Conservation (phyloP, 192 early-diverging fungal species). For the Coemansia sp. region DNA sequence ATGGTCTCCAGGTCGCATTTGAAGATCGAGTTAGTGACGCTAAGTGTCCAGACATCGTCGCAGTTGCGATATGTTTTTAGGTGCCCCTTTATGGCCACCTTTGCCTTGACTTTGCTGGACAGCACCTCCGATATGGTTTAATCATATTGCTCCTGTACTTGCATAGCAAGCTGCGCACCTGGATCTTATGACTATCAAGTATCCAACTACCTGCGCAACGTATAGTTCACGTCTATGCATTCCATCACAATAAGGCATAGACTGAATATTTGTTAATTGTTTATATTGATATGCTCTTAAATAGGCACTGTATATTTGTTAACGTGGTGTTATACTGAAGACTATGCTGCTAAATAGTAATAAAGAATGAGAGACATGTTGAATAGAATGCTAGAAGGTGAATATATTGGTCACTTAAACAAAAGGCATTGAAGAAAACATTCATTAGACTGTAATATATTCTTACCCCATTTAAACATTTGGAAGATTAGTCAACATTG, state of each 20-base stretch:
- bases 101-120: conserved; percentile 70
- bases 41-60: conserved; percentile 99
- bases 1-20: conserved; percentile 76
- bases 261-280: neutral
- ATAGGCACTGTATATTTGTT: no score
- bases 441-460: no score
- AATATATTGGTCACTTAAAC: no score
- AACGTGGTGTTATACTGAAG: no score
- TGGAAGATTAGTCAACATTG: no score
- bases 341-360: no score
- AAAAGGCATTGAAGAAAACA: no score
- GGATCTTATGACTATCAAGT: no score
- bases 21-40: conserved; percentile 78
- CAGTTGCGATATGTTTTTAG: conserved; percentile 89
- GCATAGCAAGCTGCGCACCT: conserved; percentile 90
- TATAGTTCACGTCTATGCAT: conserved; percentile 17
- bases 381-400: no score
- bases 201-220: conserved; percentile 61
- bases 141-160: conserved; percentile 74
- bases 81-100: conserved; percentile 73
- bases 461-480: no score
- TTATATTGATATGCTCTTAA: neutral
- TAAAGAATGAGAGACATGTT: no score
- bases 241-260: neutral
- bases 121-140: conserved; percentile 86